Evolutionary conservation across 305 asterid species (phyloP), one percentile per base, ranked within the genome.

Genomic region (Galium porrigens): DNA sequence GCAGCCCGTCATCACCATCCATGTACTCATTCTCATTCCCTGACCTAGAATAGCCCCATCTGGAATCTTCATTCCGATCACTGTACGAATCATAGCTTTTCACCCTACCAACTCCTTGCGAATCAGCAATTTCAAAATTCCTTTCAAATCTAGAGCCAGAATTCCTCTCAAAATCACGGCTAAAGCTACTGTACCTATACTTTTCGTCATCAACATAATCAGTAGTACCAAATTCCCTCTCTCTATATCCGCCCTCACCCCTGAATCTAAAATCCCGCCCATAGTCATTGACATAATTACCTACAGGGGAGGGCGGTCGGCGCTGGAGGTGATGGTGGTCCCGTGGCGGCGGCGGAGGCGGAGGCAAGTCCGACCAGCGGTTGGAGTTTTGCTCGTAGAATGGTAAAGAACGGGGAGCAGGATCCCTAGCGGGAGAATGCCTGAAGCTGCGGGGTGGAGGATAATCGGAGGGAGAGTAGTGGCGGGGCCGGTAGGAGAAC

Each of bases 11-110:
- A 62, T 72, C 78, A 58, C 59, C 63, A 48, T 36, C 60, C 9
- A 61, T 65, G 71, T 48, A 53, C 25, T 65, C 46, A 22, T 42
- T 32, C 36, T 61, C 60, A 63, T 46, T 68, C 54, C 22, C 67
- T 3, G 58, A 10, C 22, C 32, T 58, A 22, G 71, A 67, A 79
- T 53, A 61, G 64, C 70, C 74, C 78, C 79, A 67, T 65, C 81
- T 80, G 72, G 68, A 61, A 67, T 57, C 81, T 72, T 61, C 80
- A 53, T 70, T 79, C 72, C 67, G 70, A 61, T 68, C 76, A 22
- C 41, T 61, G 54, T 71, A 76, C 54, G 77, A 48, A 41, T 76
- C 83, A 74, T 71, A 68, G 10, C 56, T 68, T 49, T 68, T 57
- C 44, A 46, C 33, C 11, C 57, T 41, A 34, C 51, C 54, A 34